Base-by-base conservation (phyloP, 176 grass and related monocot species). In the Lolium multiflorum region DNA sequence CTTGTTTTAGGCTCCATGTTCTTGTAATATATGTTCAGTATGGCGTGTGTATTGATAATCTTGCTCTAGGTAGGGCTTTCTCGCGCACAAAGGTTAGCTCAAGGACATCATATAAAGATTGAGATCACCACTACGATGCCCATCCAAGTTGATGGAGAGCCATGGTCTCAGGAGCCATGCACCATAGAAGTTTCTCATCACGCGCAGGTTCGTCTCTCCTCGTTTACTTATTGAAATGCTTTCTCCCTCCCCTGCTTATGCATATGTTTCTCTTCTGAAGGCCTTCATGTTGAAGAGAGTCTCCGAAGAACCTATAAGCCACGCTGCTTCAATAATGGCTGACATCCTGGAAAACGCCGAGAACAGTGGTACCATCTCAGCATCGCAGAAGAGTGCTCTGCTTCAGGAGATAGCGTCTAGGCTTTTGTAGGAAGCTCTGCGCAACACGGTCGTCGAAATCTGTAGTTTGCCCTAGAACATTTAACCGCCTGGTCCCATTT, bases 281-380 rank as follows among this genome's bases (percentile, higher is more conserved):
- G 90, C 92, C 51, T 97, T 97, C 62, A 92, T 97, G 95, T 85
- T 94, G 72, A 97, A 97, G 86, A 94, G 89, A 87, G 89, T 92
- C 59, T 78, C 83, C 0, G 95, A 97, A 87, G 95, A 97, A 67
- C 92, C 92, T 61, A 84, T 92, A 1, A 85, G 88, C 17, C 92
- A 89, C 7, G 90, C 92, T 0, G 95, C 92, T 43, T 94, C 95
- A 9, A 65, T 94, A 69, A 94, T 97, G 87, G 87, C 88, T 0
- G 92, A 97, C 81, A 89, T 97, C 41, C 90, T 97, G 85, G 92
- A 97, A 85, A 91, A 92, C 12, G 92, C 95, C 2, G 95, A 97
- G 85, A 91, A 87, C 44, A 92, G 38, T 10, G 86, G 90, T 18
- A 72, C 92, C 25, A 97, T 97, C 26, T 84, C 89, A 61, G 67